Evolutionary conservation across 2,329 filamentous ascomycete genomes (phyloP), one percentile per base, ranked within the genome.

Genomic region (Fusarium dimerum): DNA sequence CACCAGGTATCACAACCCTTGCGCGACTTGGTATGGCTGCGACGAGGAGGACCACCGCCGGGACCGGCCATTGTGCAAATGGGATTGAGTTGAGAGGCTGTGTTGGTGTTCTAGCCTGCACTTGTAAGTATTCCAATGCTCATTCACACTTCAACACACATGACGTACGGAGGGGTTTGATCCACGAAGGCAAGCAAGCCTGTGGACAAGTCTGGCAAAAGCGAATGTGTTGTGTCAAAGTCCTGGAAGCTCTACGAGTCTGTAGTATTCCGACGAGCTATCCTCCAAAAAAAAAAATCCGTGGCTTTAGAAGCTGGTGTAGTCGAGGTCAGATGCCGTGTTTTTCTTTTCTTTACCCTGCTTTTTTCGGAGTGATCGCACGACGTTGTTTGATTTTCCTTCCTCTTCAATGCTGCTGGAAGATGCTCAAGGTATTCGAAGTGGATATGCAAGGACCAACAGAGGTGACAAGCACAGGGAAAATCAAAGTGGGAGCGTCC

Each of bases 1-100:
- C 76, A 81, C 78, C 94, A 99, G 57, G 92, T 96, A 68, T 95
- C 93, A 82, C 94, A 99, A 59, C 94, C 94, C 78, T 97, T 97
- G 70, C 94, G 88, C 67, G 93, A 97, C 80, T 99, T 99, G 71
- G 94, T 99, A 79, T 99, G 94, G 79, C 93, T 86, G 74, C 84
- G 80, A 72, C 84, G 82, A 71, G 93, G 92, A 72, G 93, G 92
- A 79, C 93, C 93, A 81, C 92, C 92, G 76, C 92, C 92, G 70
- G 91, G 90, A 76, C 92, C 91, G 78, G 92, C 90, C 92, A 97
- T 97, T 81, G 73, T 71, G 61, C 39, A 62, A 60, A 64, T 71
- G 66, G 72, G 73, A 65, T 69, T 55, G 56, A 61, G 64, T 62
- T 56, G 59, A 65, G 55, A 61, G 62, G 64, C 53, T 64, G 10